Percentiles rank a stretch among this genome's conserved stretches.
Evolutionary conservation across 768 basidiomycete genomes (phyloP).

Genomic region (Lactifluus pinguis): DNA sequence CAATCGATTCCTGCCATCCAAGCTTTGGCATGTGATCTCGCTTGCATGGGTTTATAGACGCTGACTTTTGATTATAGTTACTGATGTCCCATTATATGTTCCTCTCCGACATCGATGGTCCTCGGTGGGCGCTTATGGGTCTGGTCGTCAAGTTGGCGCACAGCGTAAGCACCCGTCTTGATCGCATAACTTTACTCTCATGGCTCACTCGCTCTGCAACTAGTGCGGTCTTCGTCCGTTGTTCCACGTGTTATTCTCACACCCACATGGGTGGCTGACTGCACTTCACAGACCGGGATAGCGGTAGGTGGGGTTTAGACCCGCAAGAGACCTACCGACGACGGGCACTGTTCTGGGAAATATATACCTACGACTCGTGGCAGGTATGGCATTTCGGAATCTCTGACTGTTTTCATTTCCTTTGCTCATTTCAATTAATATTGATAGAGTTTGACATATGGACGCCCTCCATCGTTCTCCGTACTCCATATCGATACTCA

Average conservation of each 20-base stretch:
- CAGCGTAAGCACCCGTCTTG: conserved; percentile 37
- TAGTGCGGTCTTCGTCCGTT: conserved; percentile 33
- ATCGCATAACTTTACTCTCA: conserved; percentile 16
- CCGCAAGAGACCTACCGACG: conserved; percentile 48
- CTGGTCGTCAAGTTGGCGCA: conserved; percentile 62
- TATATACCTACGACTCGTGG: conserved; percentile 61
- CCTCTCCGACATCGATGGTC: conserved; percentile 40
- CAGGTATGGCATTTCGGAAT: conserved; percentile 37
- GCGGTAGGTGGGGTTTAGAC: conserved; percentile 53
- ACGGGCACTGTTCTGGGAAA: conserved; percentile 54
- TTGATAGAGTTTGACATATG: conserved; percentile 57
- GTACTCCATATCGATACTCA: conserved; percentile 23
- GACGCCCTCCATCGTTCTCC: conserved; percentile 59
- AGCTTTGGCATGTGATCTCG: conserved; percentile 41
- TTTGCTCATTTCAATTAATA: conserved; percentile 3
- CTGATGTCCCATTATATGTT: conserved; percentile 46
- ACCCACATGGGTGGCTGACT: conserved; percentile 10
- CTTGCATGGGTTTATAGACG: background rate
- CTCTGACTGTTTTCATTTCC: background rate
- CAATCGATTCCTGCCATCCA: conserved; percentile 56
- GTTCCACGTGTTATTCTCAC: conserved; percentile 39
- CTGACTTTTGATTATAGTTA: conserved; percentile 35
- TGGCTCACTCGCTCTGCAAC: conserved; percentile 12
- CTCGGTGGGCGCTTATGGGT: conserved; percentile 64
- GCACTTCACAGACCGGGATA: conserved; percentile 48